Evolutionary conservation across 1,139 yeast species (phyloP).

Genomic region (Scheffersomyces segobiensis): DNA sequence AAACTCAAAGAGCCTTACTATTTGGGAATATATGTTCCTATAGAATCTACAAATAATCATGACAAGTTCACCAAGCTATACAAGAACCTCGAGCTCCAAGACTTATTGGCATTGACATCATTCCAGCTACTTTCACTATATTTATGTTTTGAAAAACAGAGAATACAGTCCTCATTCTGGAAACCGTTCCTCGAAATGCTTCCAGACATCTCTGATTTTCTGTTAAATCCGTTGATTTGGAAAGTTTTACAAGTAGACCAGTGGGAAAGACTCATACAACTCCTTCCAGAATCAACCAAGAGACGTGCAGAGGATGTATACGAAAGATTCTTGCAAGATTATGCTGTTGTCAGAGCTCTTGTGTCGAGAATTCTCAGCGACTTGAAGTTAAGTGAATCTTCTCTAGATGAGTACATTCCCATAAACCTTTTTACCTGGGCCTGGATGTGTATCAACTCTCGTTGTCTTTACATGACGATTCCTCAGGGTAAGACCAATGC

Average conservation of each 20-base stretch:
- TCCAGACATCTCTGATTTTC: slow-evolving; percentile 52
- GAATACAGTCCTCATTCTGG: slow-evolving; percentile 55
- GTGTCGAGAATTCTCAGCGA: slow-evolving; percentile 14
- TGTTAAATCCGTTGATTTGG: slow-evolving; percentile 56
- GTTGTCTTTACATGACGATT: slow-evolving; percentile 80
- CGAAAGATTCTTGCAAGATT: slow-evolving; percentile 41
- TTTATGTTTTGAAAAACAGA: slow-evolving; percentile 45
- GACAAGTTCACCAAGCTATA: slow-evolving; percentile 33
- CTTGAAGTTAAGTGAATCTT: neutral
- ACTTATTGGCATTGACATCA: slow-evolving; percentile 37
- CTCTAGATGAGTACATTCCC: slow-evolving; percentile 8
- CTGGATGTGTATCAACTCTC: slow-evolving; percentile 87
- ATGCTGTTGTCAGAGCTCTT: slow-evolving; percentile 22
- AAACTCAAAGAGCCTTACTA: slow-evolving; percentile 22
- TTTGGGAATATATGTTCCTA: slow-evolving; percentile 22
- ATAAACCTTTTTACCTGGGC: slow-evolving; percentile 53
- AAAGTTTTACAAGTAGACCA: slow-evolving; percentile 25
- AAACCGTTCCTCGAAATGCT: slow-evolving; percentile 59
- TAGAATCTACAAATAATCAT: slow-evolving; percentile 8
- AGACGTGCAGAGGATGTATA: slow-evolving; percentile 37
- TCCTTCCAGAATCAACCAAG: slow-evolving; percentile 42
- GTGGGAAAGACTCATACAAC: slow-evolving; percentile 25
- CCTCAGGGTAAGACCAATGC: slow-evolving; percentile 48
- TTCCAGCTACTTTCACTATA: slow-evolving; percentile 52
- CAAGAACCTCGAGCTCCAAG: slow-evolving; percentile 23